Evolutionary conservation across 1,139 yeast species (phyloP).

Genomic region (Blastobotrys arbuscula): DNA sequence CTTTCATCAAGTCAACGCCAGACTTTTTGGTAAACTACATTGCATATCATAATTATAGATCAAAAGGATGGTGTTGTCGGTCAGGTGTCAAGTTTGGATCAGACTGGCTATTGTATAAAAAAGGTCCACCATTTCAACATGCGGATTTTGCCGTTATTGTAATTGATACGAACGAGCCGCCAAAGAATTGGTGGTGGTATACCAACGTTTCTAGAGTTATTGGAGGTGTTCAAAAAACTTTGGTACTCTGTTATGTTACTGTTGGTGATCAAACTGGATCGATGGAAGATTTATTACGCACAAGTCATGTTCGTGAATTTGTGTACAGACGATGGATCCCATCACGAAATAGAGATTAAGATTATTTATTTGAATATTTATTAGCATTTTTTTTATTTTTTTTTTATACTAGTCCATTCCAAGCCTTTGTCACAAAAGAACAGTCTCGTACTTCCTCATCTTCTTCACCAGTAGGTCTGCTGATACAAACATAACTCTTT

Average conservation of each 20-base stretch:
- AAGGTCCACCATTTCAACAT: conserved; percentile 95
- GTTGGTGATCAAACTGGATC: conserved; percentile 20
- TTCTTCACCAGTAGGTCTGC: conserved; percentile 52
- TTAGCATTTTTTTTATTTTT: not conserved
- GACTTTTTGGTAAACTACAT: conserved; percentile 46
- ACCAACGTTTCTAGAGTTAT: conserved; percentile 73
- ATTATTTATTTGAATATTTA: not conserved
- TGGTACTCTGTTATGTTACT: conserved; percentile 64
- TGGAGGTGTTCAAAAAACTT: conserved; percentile 78
- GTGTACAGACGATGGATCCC: conserved; percentile 80
- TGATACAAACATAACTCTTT: conserved; percentile 64
- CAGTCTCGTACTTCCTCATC: conserved; percentile 34
- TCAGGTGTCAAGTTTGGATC: conserved; percentile 90
- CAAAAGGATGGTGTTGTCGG: conserved; percentile 92
- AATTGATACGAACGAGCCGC: conserved; percentile 33
- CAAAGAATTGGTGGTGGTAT: conserved; percentile 52
- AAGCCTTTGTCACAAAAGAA: conserved; percentile 38
- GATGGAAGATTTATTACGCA: conserved; percentile 7
- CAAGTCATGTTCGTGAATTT: conserved; percentile 48
- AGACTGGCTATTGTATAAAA: conserved; percentile 69
- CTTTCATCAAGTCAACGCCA: conserved; percentile 14
- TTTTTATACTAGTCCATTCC: conserved; percentile 36
- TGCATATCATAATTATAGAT: conserved; percentile 79
- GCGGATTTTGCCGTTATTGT: conserved; percentile 74
- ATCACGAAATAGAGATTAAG: conserved; percentile 67